phyloP scores from a whole-genome alignment of 768 basidiomycete genomes.

The Lactarius tabidus region DNA sequence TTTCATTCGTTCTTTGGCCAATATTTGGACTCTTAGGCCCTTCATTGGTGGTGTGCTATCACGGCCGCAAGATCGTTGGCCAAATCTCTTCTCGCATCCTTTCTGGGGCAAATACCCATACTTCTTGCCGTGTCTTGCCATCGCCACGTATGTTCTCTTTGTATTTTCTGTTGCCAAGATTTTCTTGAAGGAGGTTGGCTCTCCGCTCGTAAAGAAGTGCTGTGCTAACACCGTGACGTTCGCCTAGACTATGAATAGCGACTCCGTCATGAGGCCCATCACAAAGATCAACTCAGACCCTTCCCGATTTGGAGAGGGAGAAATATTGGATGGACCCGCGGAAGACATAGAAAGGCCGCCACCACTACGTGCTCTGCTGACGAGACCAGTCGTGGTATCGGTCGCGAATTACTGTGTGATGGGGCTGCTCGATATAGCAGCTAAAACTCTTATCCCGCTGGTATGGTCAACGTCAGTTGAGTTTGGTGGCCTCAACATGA shows the following conservation, averaged over 20 bases:
- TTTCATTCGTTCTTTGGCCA: neutral
- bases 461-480: constrained; percentile 43
- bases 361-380: no score
- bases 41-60: no score
- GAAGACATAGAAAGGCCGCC: constrained; percentile 18
- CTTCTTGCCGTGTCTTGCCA: constrained; percentile 27
- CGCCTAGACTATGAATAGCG: constrained; percentile 5
- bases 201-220: no score
- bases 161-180: neutral
- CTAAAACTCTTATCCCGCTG: constrained; percentile 41
- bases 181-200: constrained; percentile 15
- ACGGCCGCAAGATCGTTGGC: no score
- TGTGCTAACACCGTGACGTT: neutral
- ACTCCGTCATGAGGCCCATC: neutral
- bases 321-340: no score
- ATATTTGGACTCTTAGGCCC: constrained; percentile 23
- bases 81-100: constrained; percentile 22
- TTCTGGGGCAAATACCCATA: constrained; percentile 28
- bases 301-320: no score
- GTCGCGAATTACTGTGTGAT: constrained; percentile 42
- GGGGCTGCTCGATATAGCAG: constrained; percentile 41
- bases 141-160: neutral
- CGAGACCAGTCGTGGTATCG: constrained; percentile 38
- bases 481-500: constrained; percentile 39
- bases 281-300: no score